These are phyloP conservation scores for Pythium vanterpoolii DNA, from an alignment of 352 stramenopile species.

Conservation along the genomic window DNA sequence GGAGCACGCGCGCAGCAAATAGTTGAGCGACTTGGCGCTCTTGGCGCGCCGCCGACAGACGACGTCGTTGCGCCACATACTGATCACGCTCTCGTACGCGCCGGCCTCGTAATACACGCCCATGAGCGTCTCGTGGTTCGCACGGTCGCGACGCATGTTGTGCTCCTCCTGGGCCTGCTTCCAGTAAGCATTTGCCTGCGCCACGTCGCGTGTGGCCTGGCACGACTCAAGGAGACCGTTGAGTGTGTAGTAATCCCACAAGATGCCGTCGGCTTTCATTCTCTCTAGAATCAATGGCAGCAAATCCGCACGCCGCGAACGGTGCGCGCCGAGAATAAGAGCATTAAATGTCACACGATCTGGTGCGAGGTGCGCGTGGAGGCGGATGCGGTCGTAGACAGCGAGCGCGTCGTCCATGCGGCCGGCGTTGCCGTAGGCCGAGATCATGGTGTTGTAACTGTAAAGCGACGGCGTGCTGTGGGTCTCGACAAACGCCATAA, in stretches of 20 bases:
- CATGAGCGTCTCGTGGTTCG: slow-evolving; percentile 76
- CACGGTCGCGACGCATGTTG: slow-evolving; percentile 49
- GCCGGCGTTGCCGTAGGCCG: slow-evolving; percentile 63
- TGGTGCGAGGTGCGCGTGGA: slow-evolving; percentile 26
- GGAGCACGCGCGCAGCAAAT: slow-evolving; percentile 59
- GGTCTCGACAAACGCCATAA: slow-evolving; percentile 59
- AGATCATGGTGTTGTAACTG: slow-evolving; percentile 84
- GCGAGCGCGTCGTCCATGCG: slow-evolving; percentile 61
- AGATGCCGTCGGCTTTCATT: slow-evolving; percentile 40
- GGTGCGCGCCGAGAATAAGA: slow-evolving; percentile 53
- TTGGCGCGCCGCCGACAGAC: slow-evolving; percentile 60
- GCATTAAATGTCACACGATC: slow-evolving; percentile 73
- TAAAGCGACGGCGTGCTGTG: slow-evolving; percentile 62
- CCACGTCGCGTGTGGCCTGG: slow-evolving; percentile 34
- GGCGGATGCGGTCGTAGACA: slow-evolving; percentile 47
- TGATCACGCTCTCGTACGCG: slow-evolving; percentile 46
- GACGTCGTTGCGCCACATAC: slow-evolving; percentile 55
- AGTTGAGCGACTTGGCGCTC: slow-evolving; percentile 80
- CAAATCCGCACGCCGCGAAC: slow-evolving; percentile 47
- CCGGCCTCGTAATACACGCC: slow-evolving; percentile 57
- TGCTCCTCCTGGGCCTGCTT: slow-evolving; percentile 38
- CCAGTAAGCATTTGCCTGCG: slow-evolving; percentile 58
- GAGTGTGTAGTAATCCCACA: slow-evolving; percentile 76
- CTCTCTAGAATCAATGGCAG: slow-evolving; percentile 50
- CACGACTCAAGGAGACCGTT: slow-evolving; percentile 75